Evolutionary conservation across 495 filamentous ascomycete species (phyloP), one percentile per base, ranked within the genome.

Genomic region (Hypoxylon subgilvum): DNA sequence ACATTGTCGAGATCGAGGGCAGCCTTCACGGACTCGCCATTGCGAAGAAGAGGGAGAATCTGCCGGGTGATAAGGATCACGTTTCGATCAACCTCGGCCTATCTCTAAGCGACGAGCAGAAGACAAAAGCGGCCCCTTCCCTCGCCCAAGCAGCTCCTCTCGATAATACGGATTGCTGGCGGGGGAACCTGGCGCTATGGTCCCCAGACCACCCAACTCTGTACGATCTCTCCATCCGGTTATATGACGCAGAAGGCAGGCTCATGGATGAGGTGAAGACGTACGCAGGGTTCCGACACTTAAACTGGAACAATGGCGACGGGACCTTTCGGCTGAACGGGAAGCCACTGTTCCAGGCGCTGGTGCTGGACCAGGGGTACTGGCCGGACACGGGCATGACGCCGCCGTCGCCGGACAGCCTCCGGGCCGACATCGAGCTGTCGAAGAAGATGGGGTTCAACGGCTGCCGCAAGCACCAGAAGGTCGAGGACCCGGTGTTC

Each of bases 351-450:
- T 86, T 86, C 72, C 76, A 77, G 60, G 81, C 84, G 45, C 74
- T 82, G 2, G 80, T 77, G 3, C 69, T 86, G 12, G 84, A 86
- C 41, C 82, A 86, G 65, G 84, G 83, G 1, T 86, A 77, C 67
- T 86, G 82, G 83, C 83, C 82, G 0, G 81, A 86, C 57, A 82
- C 82, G 0, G 63, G 84, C 4, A 75, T 85, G 34, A 79, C 78
- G 9, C 76, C 84, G 3, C 83, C 83, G 0, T 80, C 65, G 2
- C 69, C 63, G 0, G 78, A 84, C 31, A 82, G 80, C 6, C 79
- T 86, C 73, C 70, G 74, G 8, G 76, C 69, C 28, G 84, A 87
- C 60, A 69, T 86, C 13, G 57, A 83, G 52, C 61, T 80, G 17
- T 61, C 83, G 16, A 84, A 86, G 69, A 73, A 73, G 18, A 72